Base-by-base conservation (phyloP, 805 yeast genomes). In the Jamesozyma hellenica region DNA sequence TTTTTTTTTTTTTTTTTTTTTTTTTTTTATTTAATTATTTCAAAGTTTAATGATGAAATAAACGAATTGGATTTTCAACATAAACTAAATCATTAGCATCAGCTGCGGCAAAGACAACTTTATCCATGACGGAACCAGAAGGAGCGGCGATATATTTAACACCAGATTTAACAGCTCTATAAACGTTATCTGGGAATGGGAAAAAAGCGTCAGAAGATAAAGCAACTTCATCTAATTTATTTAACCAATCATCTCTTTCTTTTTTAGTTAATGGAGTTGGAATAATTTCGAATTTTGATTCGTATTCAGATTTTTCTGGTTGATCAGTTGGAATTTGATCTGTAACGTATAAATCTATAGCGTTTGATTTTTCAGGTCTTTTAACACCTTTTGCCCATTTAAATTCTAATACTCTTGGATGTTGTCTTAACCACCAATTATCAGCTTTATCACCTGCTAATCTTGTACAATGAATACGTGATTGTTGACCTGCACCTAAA, bases 371-470 rank as follows among this genome's bases (percentile, higher is more conserved):
- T 64, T 92, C 98, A 49, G 97, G 97, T 71, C 95, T 85, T 77
- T 92, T 90, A 52, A 82, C 84, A 59, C 97, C 97, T 71, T 87
- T 87, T 50, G 95, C 94, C 97, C 97, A 90, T 70, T 90, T 76
- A 77, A 90, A 83, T 25, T 70, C 94, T 44, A 90, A 70, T 12
- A 90, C 97, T 61, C 72, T 77, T 52, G 97, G 97, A 67, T 90
- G 97, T 66, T 90, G 96, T 72, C 98, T 82, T 58, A 90, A 76
- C 97, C 97, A 90, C 97, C 96, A 90, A 75, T 87, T 88, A 66
- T 90, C 96, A 50, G 96, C 96, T 73, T 90, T 90, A 60, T 90
- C 98, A 63, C 97, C 97, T 40, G 97, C 98, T 53, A 92, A 76
- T 70, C 98, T 81, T 37, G 97, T 92, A 72, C 98, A 90, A 72